Base-by-base conservation (phyloP, 495 filamentous ascomycete genomes). In the Tuber melanosporum region DNA sequence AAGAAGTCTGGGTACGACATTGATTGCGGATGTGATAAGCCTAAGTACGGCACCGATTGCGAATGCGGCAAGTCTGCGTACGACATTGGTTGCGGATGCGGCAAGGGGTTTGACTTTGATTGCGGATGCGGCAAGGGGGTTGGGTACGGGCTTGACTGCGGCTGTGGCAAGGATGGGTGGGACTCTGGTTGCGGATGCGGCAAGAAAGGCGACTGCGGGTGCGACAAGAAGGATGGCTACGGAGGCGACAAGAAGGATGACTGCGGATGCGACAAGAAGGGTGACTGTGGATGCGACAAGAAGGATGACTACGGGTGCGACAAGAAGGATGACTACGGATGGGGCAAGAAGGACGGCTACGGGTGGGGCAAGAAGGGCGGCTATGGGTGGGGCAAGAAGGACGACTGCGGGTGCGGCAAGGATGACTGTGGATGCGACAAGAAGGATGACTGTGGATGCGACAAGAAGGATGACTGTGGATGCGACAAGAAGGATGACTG, bases 111-210 rank as follows among this genome's bases (percentile, higher is more conserved):
- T 41, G 36, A 36, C 22, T 20, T 14, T 47, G 49, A 42, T 22
- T 49, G 39, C 39, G 77, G n/a, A 76, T n/a, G 42, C 41, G 44
- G 57, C n/a, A 78, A 45, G 26, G 69, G 72, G 41, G 6, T 39
- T 26, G 62, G 75, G 20, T 22, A 78, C 1, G 39, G 12, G 42
- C 9, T 8, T 26, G 36, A 12, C 17, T 8, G 10, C 70, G 70
- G n/a, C 10, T 15, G 7, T n/a, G 70, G 36, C 70, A 26, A 20
- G 36, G 17, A 71, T 22, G 20, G 19, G 39, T 41, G 39, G 39
- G 39, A 41, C 39, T 41, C 39, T 39, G 70, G 17, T 4, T 14
- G 3, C 41, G 39, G 20, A 4, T 19, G 9, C 26, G 39, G 6
- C 26, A 15, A 15, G 8, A 71, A 71, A 22, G 2, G 14, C 3